Base-by-base conservation (phyloP, 2,329 filamentous ascomycete species). In the Fusarium sp. region DNA sequence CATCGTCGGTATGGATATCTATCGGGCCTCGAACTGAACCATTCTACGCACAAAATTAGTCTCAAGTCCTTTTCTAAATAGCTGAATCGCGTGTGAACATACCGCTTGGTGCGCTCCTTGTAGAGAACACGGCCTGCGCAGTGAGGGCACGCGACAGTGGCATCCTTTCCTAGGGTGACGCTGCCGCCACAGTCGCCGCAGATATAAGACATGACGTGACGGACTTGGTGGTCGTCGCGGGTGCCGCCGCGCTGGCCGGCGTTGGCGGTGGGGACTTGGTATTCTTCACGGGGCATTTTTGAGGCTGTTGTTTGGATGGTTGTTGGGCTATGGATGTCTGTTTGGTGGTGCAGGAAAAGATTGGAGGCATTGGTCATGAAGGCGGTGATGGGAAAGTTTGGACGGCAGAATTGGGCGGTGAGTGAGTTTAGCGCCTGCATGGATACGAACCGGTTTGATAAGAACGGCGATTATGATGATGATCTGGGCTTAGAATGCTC, bases 71-170 rank as follows among this genome's bases (percentile, higher is more conserved):
- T 5, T 12, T 35, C 33, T 5, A 33, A 20, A 2, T 8, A 39
- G 4, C 3, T 12, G 3, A 5, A 16, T 36, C 10, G 11, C 11
- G 24, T 3, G 4, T 1, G 57, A 67, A 85, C 92, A 83, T 82
- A 98, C 96, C 96, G 91, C 88, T 97, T 98, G 48, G 96, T 99
- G 80, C 96, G 86, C 89, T 98, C 94, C 90, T 99, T 99, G 85
- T 98, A 98, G 75, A 99, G 85, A 70, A 99, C 95, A 74, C 96
- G 91, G 79, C 97, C 96, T 13, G 96, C 96, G 82, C 96, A 99
- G 71, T 84, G 82, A 64, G 82, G 81, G 74, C 83, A 84, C 28
- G 83, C 83, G 55, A 84, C 82, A n/a, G 90, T 86, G 54, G 88
- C 88, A 66, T 85, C 84, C 78, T 83, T 82, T 66, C 78, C 77